A percentile compares a stretch with the other conserved stretches of the same genome.
Evolutionary conservation across 176 grass and related monocot genomes (phyloP).

Genomic region (Lolium multiflorum): DNA sequence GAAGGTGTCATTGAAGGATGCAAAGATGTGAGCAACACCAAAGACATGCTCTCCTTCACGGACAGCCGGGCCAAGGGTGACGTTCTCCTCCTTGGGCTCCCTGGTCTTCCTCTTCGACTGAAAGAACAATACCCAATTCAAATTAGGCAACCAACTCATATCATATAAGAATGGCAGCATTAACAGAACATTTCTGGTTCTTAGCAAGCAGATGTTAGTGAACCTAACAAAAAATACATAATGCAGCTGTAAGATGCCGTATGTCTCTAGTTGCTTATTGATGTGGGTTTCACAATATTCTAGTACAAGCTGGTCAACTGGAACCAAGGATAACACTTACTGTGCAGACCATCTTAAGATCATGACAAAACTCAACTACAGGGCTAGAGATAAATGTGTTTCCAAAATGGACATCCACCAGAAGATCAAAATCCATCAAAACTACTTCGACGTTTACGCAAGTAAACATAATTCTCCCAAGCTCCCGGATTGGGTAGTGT

Average conservation of each 20-base stretch:
- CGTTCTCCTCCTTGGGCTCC: slow-evolving; percentile 90
- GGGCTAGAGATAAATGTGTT: not conserved
- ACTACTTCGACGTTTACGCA: not conserved
- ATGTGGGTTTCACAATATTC: not conserved
- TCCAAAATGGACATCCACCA: not conserved
- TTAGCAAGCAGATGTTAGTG: not conserved
- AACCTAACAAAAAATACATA: not conserved
- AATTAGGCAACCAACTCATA: not conserved
- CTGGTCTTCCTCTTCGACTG: slow-evolving; percentile 83
- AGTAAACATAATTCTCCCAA: not conserved
- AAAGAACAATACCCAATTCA: not conserved
- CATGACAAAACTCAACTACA: not conserved
- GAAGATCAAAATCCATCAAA: not conserved
- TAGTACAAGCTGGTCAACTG: not conserved
- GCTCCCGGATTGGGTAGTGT: not conserved
- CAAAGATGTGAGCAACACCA: slow-evolving; percentile 83
- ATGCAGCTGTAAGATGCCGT: not conserved
- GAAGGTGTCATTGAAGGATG: slow-evolving; percentile 86
- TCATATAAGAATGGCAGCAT: not conserved
- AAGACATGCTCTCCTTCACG: slow-evolving; percentile 83
- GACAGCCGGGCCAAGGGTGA: slow-evolving; percentile 76
- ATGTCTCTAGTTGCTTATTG: not conserved
- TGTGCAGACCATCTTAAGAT: no score
- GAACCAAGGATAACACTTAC: no score
- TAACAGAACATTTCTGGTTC: not conserved